These are phyloP conservation scores for Schwanniomyces yamadae DNA, from an alignment of 805 yeast species.

Conservation along the genomic window DNA sequence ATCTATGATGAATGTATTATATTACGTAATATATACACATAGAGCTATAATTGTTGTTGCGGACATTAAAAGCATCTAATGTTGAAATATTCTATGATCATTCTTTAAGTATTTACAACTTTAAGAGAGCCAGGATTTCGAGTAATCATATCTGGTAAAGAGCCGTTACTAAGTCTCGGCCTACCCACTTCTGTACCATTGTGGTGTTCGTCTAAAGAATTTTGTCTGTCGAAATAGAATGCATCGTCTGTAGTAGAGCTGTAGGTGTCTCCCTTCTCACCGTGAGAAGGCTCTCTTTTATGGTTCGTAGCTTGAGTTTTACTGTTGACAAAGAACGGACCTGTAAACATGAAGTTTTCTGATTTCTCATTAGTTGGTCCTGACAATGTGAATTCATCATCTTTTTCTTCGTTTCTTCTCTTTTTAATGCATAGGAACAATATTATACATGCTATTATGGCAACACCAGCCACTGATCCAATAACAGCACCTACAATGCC, in stretches of 20 bases:
- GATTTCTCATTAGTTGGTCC: conserved; percentile 23
- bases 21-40: too few species aligned
- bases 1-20: too few species aligned
- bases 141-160: conserved; percentile 50
- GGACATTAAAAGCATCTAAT: too few species aligned
- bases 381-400: conserved; percentile 33
- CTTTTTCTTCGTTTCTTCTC: conserved; percentile 38
- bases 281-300: conserved; percentile 14
- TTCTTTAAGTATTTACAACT: conserved; percentile 41
- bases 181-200: conserved; percentile 38
- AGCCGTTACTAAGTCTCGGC: conserved; percentile 53
- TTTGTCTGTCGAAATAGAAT: conserved; percentile 14
- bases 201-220: conserved; percentile 10
- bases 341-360: conserved; percentile 14
- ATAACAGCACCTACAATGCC: conserved; percentile 44
- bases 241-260: conserved; percentile 18
- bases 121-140: conserved; percentile 48
- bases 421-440: conserved; percentile 42
- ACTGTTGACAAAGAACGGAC: conserved; percentile 22
- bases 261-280: conserved; percentile 10
- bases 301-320: not conserved
- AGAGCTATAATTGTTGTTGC: too few species aligned
- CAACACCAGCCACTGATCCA: conserved; percentile 41
- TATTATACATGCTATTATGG: conserved; percentile 34
- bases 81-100: too few species aligned